Evolutionary conservation across 805 yeast genomes (phyloP).

Genomic region (Candida sakaeoensis): DNA sequence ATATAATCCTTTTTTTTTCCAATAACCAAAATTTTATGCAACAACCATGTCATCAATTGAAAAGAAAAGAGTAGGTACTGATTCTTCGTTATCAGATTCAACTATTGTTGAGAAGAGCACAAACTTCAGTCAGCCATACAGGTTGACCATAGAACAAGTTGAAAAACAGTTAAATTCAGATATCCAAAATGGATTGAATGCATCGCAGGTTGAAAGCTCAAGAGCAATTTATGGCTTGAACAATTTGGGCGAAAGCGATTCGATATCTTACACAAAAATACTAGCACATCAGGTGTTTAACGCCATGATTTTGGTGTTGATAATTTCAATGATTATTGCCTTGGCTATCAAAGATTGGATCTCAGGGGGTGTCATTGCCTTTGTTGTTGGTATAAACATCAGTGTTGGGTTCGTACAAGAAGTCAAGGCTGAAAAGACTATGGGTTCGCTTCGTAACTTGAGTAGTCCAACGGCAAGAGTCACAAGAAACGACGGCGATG

Average conservation of each 20-base stretch:
- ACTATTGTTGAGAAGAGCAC: neutral
- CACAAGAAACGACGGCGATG: conserved; percentile 37
- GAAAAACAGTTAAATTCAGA: conserved; percentile 39
- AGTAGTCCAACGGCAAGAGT: conserved; percentile 46
- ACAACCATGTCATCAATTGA: neutral
- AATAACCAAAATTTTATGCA: neutral
- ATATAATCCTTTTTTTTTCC: no score
- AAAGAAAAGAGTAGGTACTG: conserved; percentile 5
- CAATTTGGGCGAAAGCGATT: conserved; percentile 27
- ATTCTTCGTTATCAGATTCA: conserved; percentile 7
- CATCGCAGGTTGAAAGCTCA: conserved; percentile 13
- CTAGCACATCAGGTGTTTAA: conserved; percentile 36
- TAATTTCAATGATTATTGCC: conserved; percentile 36
- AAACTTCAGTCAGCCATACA: conserved; percentile 6
- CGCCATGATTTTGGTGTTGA: conserved; percentile 37
- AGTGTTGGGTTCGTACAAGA: conserved; percentile 50
- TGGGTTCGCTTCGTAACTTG: conserved; percentile 45
- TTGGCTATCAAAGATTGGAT: conserved; percentile 38
- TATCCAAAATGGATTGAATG: conserved; percentile 44
- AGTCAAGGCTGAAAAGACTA: conserved; percentile 47
- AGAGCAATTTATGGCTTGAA: conserved; percentile 20
- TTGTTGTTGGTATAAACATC: conserved; percentile 44
- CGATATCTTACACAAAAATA: conserved; percentile 25
- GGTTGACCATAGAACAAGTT: conserved; percentile 33
- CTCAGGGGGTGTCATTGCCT: conserved; percentile 43